Percentiles rank a stretch among this genome's conserved stretches.
phyloP scores from a whole-genome alignment of 2,329 filamentous ascomycete genomes.

The Colletotrichum ledebouriae region DNA sequence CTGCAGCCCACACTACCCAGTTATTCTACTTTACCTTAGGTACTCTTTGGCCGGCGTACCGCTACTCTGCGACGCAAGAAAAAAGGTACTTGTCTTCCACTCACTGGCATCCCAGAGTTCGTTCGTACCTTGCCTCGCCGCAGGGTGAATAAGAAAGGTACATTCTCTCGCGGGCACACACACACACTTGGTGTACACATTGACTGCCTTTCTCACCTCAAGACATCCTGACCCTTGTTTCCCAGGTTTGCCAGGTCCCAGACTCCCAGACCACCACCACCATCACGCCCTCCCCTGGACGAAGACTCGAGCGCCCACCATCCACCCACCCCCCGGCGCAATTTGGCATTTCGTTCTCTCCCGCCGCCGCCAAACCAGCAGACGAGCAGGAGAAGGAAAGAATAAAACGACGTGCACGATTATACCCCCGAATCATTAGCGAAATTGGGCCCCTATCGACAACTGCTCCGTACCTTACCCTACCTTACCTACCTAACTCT shows the following conservation, averaged over 20 bases:
- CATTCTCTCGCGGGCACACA: slow-evolving; percentile 1
- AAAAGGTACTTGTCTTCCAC: not conserved
- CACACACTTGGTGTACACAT: not conserved
- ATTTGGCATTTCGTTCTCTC: slow-evolving; percentile 24
- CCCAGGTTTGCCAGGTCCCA: slow-evolving; percentile 34
- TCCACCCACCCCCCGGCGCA: slow-evolving; percentile 32
- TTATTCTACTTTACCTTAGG: slow-evolving; percentile 1
- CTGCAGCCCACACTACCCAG: slow-evolving; percentile 23
- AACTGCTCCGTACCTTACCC: slow-evolving; percentile 37
- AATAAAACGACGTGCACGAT: slow-evolving; percentile 43
- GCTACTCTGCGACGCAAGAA: not conserved
- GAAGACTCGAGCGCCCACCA: not conserved
- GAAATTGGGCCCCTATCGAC: slow-evolving; percentile 56
- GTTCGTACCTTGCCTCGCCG: slow-evolving; percentile 8
- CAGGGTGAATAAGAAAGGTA: not conserved
- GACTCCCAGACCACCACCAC: slow-evolving; percentile 27
- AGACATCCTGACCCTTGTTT: slow-evolving; percentile 29
- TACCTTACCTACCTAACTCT: slow-evolving; percentile 45
- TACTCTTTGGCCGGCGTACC: not conserved
- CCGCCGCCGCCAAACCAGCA: slow-evolving; percentile 16
- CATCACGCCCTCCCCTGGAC: slow-evolving; percentile 17
- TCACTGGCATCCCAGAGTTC: not conserved
- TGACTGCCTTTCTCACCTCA: not conserved
- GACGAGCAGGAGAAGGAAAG: not conserved
- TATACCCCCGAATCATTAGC: slow-evolving; percentile 52